phyloP scores from a whole-genome alignment of 257 asterid genomes.

The Haberlea rhodopensis region DNA sequence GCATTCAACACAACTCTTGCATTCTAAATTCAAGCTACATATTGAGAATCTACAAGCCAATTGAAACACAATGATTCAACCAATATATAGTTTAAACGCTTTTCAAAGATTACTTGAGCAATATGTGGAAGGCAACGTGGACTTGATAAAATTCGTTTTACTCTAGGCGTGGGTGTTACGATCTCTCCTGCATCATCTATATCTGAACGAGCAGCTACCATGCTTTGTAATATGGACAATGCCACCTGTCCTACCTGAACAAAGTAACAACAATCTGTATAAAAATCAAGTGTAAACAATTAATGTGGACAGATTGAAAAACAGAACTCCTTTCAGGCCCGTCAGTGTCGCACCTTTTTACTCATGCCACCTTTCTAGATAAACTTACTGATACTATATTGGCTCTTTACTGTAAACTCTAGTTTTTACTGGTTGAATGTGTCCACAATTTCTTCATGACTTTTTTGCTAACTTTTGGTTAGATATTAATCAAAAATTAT shows the following conservation, averaged over 20 bases:
- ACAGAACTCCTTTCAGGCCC: conserved; percentile 19
- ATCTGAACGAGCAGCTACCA: conserved; percentile 98
- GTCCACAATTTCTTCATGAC: neutral
- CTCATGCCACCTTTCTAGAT: neutral
- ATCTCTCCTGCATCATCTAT: conserved; percentile 99
- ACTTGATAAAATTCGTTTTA: conserved; percentile 89
- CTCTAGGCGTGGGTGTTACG: conserved; percentile 97
- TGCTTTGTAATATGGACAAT: conserved; percentile 84
- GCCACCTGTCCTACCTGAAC: conserved; percentile 93
- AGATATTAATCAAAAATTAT: too few relatives aligned
- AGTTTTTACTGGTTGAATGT: neutral
- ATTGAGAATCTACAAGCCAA: neutral
- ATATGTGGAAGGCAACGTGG: conserved; percentile 93
- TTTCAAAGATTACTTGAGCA: conserved; percentile 66
- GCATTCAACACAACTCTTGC: conserved; percentile 1
- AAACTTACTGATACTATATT: conserved; percentile 8
- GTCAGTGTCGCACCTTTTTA: neutral
- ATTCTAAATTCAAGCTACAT: neutral
- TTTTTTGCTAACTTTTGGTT: neutral
- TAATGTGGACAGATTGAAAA: conserved; percentile 13
- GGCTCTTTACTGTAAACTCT: too few relatives aligned
- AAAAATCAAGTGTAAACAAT: conserved; percentile 20
- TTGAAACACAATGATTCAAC: conserved; percentile 2
- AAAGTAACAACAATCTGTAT: conserved; percentile 22
- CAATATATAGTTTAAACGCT: conserved; percentile 22